Evolutionary conservation across 805 yeast genomes (phyloP).

Genomic region (Wickerhamiella brachini): DNA sequence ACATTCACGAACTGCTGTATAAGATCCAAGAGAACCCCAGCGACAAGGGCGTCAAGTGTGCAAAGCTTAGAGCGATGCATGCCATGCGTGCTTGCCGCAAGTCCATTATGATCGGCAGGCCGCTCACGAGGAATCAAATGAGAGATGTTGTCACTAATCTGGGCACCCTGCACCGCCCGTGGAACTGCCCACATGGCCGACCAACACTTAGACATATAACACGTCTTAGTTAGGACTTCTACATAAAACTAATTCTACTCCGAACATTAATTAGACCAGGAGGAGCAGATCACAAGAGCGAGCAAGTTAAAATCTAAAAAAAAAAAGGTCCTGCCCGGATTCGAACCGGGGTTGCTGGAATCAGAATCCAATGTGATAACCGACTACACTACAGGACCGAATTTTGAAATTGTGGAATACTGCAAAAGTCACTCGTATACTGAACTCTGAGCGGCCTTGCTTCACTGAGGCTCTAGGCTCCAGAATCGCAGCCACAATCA

Average conservation of each 20-base stretch:
- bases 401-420: no score
- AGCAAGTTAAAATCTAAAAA: background rate
- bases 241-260: no score
- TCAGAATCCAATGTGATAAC: slow-evolving; percentile 23
- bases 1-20: slow-evolving; percentile 67
- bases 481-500: no score
- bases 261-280: no score
- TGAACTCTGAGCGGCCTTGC: no score
- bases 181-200: slow-evolving; percentile 93
- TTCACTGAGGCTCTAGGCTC: no score
- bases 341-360: slow-evolving; percentile 11
- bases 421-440: no score
- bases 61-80: slow-evolving; percentile 68
- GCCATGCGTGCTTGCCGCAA: slow-evolving; percentile 94
- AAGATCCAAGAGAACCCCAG: slow-evolving; percentile 45
- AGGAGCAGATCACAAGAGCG: no score
- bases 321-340: slow-evolving; percentile 13
- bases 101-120: slow-evolving; percentile 86
- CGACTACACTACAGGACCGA: slow-evolving; percentile 26
- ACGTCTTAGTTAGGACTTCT: slow-evolving; percentile 29
- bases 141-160: slow-evolving; percentile 49
- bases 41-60: slow-evolving; percentile 37
- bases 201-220: slow-evolving; percentile 90
- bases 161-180: slow-evolving; percentile 70
- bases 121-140: slow-evolving; percentile 51